Evolutionary conservation across 148 eudicot genomes (phyloP).

Genomic region (Salicornia ramosissima): DNA sequence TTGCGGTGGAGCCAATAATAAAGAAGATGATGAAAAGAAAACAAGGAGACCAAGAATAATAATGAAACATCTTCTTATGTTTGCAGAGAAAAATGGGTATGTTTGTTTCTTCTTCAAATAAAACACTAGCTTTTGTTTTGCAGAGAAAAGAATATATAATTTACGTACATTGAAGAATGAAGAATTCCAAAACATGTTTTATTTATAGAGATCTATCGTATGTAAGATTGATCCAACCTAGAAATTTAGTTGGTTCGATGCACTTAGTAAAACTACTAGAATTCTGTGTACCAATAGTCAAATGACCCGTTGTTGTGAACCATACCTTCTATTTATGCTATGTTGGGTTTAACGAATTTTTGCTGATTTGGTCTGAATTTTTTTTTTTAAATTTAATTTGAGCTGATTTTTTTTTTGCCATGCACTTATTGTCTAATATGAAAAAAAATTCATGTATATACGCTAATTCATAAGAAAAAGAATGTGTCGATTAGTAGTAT

Average conservation of each 20-base stretch:
- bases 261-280: not conserved
- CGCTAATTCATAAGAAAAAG: no score
- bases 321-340: not conserved
- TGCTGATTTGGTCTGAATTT: no score
- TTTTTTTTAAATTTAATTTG: no score
- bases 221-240: not conserved
- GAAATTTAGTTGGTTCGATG: not conserved
- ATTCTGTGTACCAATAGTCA: not conserved
- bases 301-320: not conserved
- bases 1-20: not conserved
- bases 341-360: no score
- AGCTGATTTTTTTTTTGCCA: no score
- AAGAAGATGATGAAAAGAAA: constrained; percentile 1
- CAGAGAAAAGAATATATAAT: not conserved
- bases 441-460: no score
- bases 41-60: not conserved
- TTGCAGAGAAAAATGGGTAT: constrained; percentile 14
- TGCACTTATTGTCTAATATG: no score
- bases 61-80: not conserved
- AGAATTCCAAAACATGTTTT: not conserved
- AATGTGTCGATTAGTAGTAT: no score
- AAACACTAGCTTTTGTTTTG: not conserved
- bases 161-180: no score
- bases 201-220: constrained; percentile 2
- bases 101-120: constrained; percentile 11